Base-by-base conservation (phyloP, 192 early-diverging fungal genomes). In the Spizellomyces punctatus region DNA sequence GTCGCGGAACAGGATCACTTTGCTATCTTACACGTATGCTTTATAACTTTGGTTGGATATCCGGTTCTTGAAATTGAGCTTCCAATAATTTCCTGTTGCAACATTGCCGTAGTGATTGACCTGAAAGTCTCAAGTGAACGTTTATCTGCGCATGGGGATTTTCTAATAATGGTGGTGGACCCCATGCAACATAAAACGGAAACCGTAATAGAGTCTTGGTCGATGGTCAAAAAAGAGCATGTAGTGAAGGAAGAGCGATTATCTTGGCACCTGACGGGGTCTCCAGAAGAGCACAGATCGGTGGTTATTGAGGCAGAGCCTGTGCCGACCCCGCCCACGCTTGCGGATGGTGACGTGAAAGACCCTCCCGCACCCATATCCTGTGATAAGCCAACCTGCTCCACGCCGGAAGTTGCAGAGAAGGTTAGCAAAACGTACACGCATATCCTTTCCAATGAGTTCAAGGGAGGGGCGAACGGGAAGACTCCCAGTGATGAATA, bases 401-500 rank as follows among this genome's bases (percentile, higher is more conserved):
- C 42, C 10, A 50, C 14, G 7, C 64, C 71, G 55, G 70, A 69
- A 17, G 63, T 82, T 16, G 43, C 56, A 3, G 73, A 81, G 0
- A 82, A 89, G 47, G 85, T 90, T 16, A 76, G 78, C 60, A 83
- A 85, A 47, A 81, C 83, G 0, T 94, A 92, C 70, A 72, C 75
- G 22, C 89, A 89, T 64, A 91, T 94, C 50, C 67, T 77, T 19
- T 73, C 77, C 14, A 95, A 94, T 64, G 86, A 90, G 57, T 93
- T 88, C 68, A 86, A 85, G 61, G 89, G 89, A 45, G 73, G 81
- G 42, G 91, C 92, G 0, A 91, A 84, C 27, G 91, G 91, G 49
- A 81, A 84, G 54, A 88, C 89, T 4, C 80, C 83, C 12, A 85
- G 81, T 7, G 90, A 86, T 47, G 93, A 95, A 68, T 85, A 85